Percentiles rank a stretch among this genome's conserved stretches.
phyloP scores from a whole-genome alignment of 2,329 filamentous ascomycete species.

The Diaporthe citriasiana region DNA sequence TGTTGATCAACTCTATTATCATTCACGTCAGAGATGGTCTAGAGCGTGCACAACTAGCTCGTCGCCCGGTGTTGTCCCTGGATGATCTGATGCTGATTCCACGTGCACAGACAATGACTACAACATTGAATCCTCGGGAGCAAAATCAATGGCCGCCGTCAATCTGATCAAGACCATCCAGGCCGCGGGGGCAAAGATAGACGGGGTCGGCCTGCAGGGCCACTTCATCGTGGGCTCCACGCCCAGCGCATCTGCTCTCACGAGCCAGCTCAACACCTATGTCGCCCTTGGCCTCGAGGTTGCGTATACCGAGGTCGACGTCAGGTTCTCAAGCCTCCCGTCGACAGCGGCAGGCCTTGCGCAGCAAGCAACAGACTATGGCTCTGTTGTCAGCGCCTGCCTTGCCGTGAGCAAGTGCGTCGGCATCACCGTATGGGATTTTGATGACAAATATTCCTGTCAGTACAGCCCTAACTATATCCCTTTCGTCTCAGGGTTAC shows the following conservation, averaged over 20 bases:
- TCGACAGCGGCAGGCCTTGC: slow-evolving; percentile 55
- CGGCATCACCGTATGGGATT: slow-evolving; percentile 59
- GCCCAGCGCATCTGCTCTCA: slow-evolving; percentile 60
- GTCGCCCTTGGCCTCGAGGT: slow-evolving; percentile 67
- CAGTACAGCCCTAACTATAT: neutral
- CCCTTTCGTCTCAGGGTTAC: neutral
- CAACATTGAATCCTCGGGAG: slow-evolving; percentile 68
- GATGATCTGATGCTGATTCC: neutral
- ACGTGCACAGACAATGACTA: slow-evolving; percentile 55
- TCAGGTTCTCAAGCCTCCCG: slow-evolving; percentile 60
- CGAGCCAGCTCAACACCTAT: slow-evolving; percentile 64
- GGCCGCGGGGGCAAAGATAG: slow-evolving; percentile 66
- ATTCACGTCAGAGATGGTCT: neutral
- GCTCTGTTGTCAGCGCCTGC: slow-evolving; percentile 54
- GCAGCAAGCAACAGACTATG: slow-evolving; percentile 64
- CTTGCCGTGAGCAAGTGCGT: slow-evolving; percentile 54
- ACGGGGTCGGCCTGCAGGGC: slow-evolving; percentile 73
- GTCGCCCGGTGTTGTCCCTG: neutral
- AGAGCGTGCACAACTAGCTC: too few relatives aligned
- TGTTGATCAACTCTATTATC: too few relatives aligned
- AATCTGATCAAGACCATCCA: slow-evolving; percentile 62
- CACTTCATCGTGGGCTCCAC: slow-evolving; percentile 70
- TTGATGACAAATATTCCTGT: slow-evolving; percentile 45
- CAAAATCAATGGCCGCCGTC: slow-evolving; percentile 61
- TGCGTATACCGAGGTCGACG: slow-evolving; percentile 73